These are phyloP conservation scores for Acanthochlamys bracteata DNA, from an alignment of 106 monocot species.

Conservation along the genomic window DNA sequence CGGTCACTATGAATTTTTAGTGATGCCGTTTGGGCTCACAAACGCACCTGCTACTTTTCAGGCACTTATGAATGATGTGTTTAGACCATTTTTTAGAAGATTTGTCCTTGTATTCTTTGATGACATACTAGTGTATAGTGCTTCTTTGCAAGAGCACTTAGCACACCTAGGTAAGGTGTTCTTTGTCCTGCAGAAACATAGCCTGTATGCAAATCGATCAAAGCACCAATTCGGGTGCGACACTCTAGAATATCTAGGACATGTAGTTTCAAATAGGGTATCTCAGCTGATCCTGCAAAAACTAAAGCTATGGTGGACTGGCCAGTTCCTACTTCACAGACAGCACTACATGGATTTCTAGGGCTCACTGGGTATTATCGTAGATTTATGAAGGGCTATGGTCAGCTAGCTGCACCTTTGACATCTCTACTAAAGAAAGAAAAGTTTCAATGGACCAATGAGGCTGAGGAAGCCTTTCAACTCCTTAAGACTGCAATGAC, in stretches of 20 bases:
- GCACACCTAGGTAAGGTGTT: background rate
- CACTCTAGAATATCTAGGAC: background rate
- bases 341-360: background rate
- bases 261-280: background rate
- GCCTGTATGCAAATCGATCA: background rate
- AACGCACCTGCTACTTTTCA: background rate
- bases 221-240: background rate
- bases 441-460: background rate
- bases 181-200: background rate
- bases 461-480: background rate
- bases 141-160: background rate
- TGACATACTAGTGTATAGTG: background rate
- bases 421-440: background rate
- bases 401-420: background rate
- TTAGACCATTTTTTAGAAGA: background rate
- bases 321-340: background rate
- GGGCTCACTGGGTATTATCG: conserved; percentile 3
- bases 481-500: background rate
- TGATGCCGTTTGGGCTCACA: conserved; percentile 3
- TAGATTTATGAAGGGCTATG: background rate
- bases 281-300: background rate
- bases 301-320: background rate
- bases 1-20: conserved; percentile 2
- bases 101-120: conserved; percentile 1
- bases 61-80: background rate